phyloP scores from a whole-genome alignment of 192 early-diverging fungal genomes.

The Backusella sp. region DNA sequence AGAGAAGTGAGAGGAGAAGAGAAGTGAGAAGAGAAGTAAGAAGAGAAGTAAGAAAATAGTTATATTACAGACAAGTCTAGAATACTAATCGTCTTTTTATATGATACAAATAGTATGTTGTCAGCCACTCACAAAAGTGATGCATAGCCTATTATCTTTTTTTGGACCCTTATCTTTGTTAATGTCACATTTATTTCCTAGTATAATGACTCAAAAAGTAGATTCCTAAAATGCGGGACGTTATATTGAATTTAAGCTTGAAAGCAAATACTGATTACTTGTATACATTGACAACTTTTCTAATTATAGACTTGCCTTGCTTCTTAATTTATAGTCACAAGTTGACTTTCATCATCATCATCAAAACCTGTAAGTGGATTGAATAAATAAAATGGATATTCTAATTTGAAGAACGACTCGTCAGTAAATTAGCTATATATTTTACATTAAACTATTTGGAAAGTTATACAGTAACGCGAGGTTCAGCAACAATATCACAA shows the following conservation, averaged over 20 bases:
- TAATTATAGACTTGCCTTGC: neutral
- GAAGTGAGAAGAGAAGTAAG: neutral
- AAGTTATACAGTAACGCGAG: too few species aligned
- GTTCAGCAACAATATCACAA: too few species aligned
- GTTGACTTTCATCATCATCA: too few species aligned
- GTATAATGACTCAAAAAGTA: too few species aligned
- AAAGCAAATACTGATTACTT: neutral
- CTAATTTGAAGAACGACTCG: too few species aligned
- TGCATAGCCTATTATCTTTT: neutral
- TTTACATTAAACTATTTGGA: too few species aligned
- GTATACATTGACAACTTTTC: neutral
- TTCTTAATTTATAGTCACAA: too few species aligned
- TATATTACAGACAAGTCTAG: too few species aligned
- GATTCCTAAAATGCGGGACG: neutral
- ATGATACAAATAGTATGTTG: neutral
- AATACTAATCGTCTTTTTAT: neutral
- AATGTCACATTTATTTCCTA: neutral
- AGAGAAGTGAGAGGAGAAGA: neutral
- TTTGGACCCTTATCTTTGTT: neutral
- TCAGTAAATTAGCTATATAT: too few species aligned
- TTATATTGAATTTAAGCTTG: neutral
- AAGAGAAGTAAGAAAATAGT: neutral
- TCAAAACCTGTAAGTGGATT: too few species aligned
- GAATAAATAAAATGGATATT: too few species aligned
- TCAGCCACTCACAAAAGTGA: neutral